A percentile compares a stretch with the other conserved stretches of the same genome.
phyloP scores from a whole-genome alignment of 805 yeast genomes.

The Yarrowia sp. region DNA sequence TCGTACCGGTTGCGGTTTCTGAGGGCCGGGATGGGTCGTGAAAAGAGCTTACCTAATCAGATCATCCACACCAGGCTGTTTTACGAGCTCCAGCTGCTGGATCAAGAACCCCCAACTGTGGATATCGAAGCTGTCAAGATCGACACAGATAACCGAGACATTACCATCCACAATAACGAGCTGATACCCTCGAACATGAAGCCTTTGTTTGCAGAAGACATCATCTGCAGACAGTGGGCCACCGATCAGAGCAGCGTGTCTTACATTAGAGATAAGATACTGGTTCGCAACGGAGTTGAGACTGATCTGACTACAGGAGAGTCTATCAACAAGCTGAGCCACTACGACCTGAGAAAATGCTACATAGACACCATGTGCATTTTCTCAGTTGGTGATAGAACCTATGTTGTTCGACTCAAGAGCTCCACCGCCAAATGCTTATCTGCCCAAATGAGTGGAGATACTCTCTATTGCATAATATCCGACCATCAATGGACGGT shows the following conservation, averaged over 20 bases:
- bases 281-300: background rate
- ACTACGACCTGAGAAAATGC: slow-evolving; percentile 6
- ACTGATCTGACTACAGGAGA: slow-evolving; percentile 11
- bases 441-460: slow-evolving; percentile 22
- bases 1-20: slow-evolving; percentile 9
- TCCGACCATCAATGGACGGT: slow-evolving; percentile 21
- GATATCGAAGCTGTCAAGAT: slow-evolving; percentile 5
- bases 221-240: slow-evolving; percentile 17
- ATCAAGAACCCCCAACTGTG: slow-evolving; percentile 12
- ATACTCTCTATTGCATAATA: slow-evolving; percentile 20
- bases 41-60: slow-evolving; percentile 10
- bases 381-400: slow-evolving; percentile 2
- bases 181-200: slow-evolving; percentile 7
- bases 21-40: background rate
- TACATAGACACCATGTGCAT: slow-evolving; percentile 19
- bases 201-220: slow-evolving; percentile 11
- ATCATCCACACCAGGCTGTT: slow-evolving; percentile 21
- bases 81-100: slow-evolving; percentile 26
- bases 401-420: slow-evolving; percentile 3
- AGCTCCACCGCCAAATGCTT: slow-evolving; percentile 6
- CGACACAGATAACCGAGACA: background rate
- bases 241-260: slow-evolving; percentile 14
- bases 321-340: background rate
- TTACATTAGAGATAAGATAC: slow-evolving; percentile 12
- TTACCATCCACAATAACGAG: slow-evolving; percentile 13